Conservation (phyloP, 208 protist species). For the Trypanosoma congolense region DNA sequence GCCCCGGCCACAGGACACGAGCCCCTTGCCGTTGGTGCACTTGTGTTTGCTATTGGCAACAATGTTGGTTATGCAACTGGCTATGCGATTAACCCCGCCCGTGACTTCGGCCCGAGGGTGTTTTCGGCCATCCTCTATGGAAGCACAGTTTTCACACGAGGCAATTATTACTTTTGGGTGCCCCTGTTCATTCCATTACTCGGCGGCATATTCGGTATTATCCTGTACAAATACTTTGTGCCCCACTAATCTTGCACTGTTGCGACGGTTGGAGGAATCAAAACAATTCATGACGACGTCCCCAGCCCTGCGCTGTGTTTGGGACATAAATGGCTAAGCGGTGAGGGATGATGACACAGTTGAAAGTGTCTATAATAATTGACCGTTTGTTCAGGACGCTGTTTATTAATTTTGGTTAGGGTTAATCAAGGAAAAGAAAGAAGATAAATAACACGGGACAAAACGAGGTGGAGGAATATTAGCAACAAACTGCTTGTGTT, state of each 20-base stretch:
- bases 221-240: constrained; percentile 36
- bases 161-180: constrained; percentile 49
- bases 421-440: too few relatives aligned
- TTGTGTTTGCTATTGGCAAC: constrained; percentile 39
- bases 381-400: too few relatives aligned
- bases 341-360: too few relatives aligned
- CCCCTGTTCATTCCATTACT: constrained; percentile 27
- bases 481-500: too few relatives aligned
- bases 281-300: too few relatives aligned
- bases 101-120: constrained; percentile 42
- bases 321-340: too few relatives aligned
- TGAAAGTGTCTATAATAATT: too few relatives aligned
- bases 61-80: constrained; percentile 33
- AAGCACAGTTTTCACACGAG: constrained; percentile 28
- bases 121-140: constrained; percentile 33
- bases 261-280: too few relatives aligned
- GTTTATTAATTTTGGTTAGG: too few relatives aligned
- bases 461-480: too few relatives aligned
- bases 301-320: too few relatives aligned
- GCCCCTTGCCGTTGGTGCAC: constrained; percentile 36
- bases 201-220: constrained; percentile 30
- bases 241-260: constrained; percentile 2
- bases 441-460: too few relatives aligned
- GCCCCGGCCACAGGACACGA: constrained; percentile 32
- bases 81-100: constrained; percentile 46